Conservation (phyloP, 176 grass and related monocot species). For the Microstegium vimineum region DNA sequence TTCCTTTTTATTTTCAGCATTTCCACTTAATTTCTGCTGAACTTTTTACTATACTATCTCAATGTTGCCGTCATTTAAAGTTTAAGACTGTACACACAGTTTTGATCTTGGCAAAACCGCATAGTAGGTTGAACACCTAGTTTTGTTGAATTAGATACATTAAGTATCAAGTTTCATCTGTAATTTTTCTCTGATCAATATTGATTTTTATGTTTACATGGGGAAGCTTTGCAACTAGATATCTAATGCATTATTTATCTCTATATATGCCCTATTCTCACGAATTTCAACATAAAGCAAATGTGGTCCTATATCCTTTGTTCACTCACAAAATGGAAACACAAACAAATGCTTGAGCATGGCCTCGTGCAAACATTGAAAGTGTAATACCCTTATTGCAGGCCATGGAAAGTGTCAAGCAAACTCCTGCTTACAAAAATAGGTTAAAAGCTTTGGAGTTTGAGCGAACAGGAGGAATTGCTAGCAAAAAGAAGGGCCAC, state of each 20-base stretch:
- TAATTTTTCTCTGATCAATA: background rate
- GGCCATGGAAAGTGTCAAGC: conserved; percentile 87
- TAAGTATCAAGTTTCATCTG: background rate
- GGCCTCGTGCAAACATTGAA: background rate
- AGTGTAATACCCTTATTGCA: conserved; percentile 34
- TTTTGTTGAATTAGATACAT: conserved; percentile 17
- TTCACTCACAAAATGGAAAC: background rate
- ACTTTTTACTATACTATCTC: conserved; percentile 1
- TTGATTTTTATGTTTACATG: conserved; percentile 8
- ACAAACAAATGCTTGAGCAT: background rate
- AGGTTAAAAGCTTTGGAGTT: conserved; percentile 89
- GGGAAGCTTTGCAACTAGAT: background rate
- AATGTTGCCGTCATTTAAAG: background rate
- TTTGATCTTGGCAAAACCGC: background rate
- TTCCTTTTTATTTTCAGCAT: background rate
- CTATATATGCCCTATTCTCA: background rate
- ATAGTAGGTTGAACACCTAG: background rate
- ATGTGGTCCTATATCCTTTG: background rate
- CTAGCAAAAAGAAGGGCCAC: conserved; percentile 87
- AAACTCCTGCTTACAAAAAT: conserved; percentile 97
- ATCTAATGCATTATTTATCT: background rate
- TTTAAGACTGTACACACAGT: background rate
- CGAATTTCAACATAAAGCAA: conserved; percentile 8
- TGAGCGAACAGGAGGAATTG: conserved; percentile 77
- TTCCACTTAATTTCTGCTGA: background rate